phyloP scores from a whole-genome alignment of 2,329 filamentous ascomycete species.

The Botrytis tulipae region DNA sequence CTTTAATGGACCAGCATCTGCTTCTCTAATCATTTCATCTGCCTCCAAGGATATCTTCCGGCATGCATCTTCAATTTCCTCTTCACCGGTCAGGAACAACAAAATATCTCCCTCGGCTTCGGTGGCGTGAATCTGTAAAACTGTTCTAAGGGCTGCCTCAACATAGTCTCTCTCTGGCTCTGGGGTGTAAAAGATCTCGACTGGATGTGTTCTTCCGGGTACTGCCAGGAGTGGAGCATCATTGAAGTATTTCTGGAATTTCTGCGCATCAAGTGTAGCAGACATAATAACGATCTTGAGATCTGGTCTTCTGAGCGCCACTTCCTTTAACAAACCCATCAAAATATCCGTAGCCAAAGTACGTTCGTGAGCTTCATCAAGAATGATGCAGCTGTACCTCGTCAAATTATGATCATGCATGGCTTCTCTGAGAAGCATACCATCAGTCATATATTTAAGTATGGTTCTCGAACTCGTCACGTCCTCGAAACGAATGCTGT shows the following conservation, averaged over 20 bases:
- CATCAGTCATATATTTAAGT: conserved; percentile 99
- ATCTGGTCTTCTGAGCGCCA: conserved; percentile 77
- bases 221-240: conserved; percentile 91
- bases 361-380: conserved; percentile 97
- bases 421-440: conserved; percentile 94
- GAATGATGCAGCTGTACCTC: conserved; percentile 95
- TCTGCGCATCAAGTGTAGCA: conserved; percentile 93
- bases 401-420: conserved; percentile 92
- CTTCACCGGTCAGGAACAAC: conserved; percentile 93
- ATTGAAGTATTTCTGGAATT: conserved; percentile 97
- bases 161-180: conserved; percentile 96
- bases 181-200: conserved; percentile 97
- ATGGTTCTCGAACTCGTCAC: conserved; percentile 84
- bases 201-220: conserved; percentile 89
- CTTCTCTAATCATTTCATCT: conserved; percentile 88
- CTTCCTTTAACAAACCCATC: conserved; percentile 93
- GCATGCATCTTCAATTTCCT: conserved; percentile 96
- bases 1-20: conserved; percentile 82
- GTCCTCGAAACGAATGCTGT: conserved; percentile 98
- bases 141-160: conserved; percentile 89
- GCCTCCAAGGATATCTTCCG: conserved; percentile 87
- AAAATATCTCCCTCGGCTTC: conserved; percentile 91
- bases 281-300: conserved; percentile 99
- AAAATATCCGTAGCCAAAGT: conserved; percentile 96
- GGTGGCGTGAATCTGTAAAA: conserved; percentile 92